These are phyloP conservation scores for Poteriospumella lacustris DNA, from an alignment of 108 stramenopile genomes.

Conservation along the genomic window DNA sequence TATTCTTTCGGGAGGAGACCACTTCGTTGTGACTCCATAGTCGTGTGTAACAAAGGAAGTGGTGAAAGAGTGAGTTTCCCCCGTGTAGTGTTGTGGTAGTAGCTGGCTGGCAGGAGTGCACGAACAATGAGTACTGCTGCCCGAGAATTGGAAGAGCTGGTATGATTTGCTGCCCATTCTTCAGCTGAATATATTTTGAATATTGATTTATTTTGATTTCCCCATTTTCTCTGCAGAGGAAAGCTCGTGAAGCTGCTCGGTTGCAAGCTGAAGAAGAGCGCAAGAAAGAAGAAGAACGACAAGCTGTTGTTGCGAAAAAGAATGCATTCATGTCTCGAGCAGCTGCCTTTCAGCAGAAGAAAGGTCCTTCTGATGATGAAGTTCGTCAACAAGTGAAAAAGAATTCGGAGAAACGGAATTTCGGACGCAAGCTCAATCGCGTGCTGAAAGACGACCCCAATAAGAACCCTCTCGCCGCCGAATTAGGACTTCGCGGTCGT, in stretches of 20 bases:
- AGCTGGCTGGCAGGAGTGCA: no score
- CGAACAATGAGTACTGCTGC: conserved; percentile 10
- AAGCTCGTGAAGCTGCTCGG: neutral
- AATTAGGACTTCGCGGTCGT: neutral
- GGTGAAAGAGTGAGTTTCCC: no score
- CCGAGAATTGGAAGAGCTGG: conserved; percentile 22
- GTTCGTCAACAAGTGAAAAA: neutral
- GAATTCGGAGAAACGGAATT: neutral
- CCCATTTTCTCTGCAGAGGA: neutral
- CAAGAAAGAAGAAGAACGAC: neutral
- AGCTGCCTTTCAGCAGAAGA: neutral
- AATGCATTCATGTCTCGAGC: conserved; percentile 8
- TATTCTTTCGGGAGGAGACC: no score
- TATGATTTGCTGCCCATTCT: neutral
- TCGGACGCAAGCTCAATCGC: neutral
- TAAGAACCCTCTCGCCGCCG: neutral
- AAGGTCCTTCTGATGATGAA: conserved; percentile 15
- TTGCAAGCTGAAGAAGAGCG: neutral
- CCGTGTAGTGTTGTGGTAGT: no score
- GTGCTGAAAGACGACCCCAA: neutral
- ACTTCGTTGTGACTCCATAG: no score
- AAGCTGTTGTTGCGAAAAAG: neutral
- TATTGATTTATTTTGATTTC: neutral
- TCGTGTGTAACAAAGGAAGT: no score
- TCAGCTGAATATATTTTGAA: neutral